Conservation (phyloP, 2,329 filamentous ascomycete species). For the Alternaria longipes region DNA sequence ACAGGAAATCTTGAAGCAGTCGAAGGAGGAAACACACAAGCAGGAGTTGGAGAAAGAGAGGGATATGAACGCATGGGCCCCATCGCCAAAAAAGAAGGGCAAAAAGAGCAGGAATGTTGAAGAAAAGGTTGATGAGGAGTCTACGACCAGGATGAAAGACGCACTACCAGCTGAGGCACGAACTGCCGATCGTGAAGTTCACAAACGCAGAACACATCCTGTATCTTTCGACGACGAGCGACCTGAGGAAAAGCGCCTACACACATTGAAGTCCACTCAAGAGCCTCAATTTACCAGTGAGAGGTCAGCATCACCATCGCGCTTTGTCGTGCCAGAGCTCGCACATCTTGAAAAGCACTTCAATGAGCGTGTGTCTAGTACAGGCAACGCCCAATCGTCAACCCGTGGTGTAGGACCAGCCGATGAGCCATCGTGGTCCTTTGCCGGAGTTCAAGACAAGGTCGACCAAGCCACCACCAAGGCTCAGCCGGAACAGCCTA, state of each 20-base stretch:
- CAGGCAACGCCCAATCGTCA: constrained; percentile 10
- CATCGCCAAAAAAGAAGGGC: constrained; percentile 57
- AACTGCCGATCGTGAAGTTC: constrained; percentile 24
- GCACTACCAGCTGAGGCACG: constrained; percentile 15
- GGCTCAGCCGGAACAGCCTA: constrained; percentile 43
- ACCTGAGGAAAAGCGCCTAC: constrained; percentile 47
- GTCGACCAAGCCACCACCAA: constrained; percentile 58
- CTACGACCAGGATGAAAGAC: constrained; percentile 11
- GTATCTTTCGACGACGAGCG: constrained; percentile 43
- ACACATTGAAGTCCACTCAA: constrained; percentile 31
- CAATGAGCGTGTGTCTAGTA: not conserved
- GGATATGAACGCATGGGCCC: constrained; percentile 40
- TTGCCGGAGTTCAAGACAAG: constrained; percentile 55
- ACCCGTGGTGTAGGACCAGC: constrained; percentile 18
- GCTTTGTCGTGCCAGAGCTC: constrained; percentile 6
- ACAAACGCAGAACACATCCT: constrained; percentile 49
- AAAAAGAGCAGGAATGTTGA: constrained; percentile 48
- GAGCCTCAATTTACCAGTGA: constrained; percentile 12
- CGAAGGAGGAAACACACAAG: constrained; percentile 7
- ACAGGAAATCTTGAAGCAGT: constrained; percentile 1
- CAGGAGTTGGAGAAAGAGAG: constrained; percentile 32
- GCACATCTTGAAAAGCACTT: not conserved
- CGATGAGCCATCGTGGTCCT: constrained; percentile 49
- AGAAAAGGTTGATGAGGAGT: constrained; percentile 30
- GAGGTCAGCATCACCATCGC: constrained; percentile 15